These are phyloP conservation scores for Pseudogymnoascus destructans DNA, from an alignment of 2,329 filamentous ascomycete genomes.

Conservation along the genomic window DNA sequence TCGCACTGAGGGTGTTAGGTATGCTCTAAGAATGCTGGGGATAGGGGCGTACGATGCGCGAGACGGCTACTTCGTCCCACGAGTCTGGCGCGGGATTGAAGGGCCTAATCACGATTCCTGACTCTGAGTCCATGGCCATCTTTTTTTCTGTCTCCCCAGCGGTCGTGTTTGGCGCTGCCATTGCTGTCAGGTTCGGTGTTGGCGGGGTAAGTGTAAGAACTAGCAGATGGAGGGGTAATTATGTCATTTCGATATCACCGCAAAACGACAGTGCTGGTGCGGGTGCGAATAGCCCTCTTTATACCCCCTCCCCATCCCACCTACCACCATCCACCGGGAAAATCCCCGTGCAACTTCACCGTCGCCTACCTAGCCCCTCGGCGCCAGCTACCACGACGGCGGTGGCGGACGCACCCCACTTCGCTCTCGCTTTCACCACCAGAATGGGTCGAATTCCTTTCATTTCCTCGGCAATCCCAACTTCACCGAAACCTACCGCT, in stretches of 20 bases:
- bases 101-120: neutral
- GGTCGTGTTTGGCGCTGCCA: neutral
- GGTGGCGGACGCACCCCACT: no score
- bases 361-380: neutral
- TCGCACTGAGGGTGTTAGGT: neutral
- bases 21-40: no score
- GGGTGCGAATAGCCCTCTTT: neutral
- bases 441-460: no score
- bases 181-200: neutral
- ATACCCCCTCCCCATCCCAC: neutral
- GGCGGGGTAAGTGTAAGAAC: neutral
- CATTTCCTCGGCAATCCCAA: no score
- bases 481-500: no score
- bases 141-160: neutral
- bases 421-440: neutral
- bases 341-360: neutral
- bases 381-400: neutral
- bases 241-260: neutral
- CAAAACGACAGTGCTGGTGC: neutral
- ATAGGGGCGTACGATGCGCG: neutral
- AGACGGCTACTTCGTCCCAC: neutral
- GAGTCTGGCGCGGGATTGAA: neutral
- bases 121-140: neutral
- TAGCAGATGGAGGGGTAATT: neutral
- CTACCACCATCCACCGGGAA: no score